These are phyloP conservation scores for Forsythia viridissima DNA, from an alignment of 257 asterid genomes.

Conservation along the genomic window DNA sequence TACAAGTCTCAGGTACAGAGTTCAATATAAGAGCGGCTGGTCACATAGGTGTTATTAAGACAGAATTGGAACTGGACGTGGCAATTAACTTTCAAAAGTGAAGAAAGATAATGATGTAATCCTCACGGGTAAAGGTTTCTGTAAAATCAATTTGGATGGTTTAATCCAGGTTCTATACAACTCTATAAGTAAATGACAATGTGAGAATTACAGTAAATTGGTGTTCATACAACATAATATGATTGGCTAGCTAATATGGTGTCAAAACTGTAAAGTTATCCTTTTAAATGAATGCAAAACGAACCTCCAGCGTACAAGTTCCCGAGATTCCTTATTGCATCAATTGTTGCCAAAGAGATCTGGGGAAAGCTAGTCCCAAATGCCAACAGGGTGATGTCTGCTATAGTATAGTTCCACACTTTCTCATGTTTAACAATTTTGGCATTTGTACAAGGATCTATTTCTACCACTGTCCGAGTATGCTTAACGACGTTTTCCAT, in stretches of 20 bases:
- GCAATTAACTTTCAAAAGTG: not conserved
- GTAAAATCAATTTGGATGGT: not conserved
- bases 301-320: slow-evolving; percentile 83
- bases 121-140: not conserved
- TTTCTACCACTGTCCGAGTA: slow-evolving; percentile 56
- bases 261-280: not conserved
- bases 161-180: not conserved
- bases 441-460: slow-evolving; percentile 61
- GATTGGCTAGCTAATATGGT: not conserved
- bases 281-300: slow-evolving; percentile 16
- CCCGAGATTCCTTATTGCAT: slow-evolving; percentile 84
- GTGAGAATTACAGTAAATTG: not conserved
- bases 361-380: slow-evolving; percentile 98
- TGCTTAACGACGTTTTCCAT: slow-evolving; percentile 93
- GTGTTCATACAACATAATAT: not conserved
- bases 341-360: slow-evolving; percentile 93
- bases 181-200: not conserved
- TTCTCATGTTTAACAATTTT: slow-evolving; percentile 48
- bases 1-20: not conserved
- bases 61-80: not conserved
- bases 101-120: not conserved
- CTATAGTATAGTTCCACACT: slow-evolving; percentile 91
- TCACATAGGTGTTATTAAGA: not conserved
- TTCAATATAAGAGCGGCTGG: not conserved
- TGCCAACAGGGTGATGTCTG: slow-evolving; percentile 86